These are phyloP conservation scores for Dimocarpus longan DNA, from an alignment of 345 rosid species.

Conservation along the genomic window DNA sequence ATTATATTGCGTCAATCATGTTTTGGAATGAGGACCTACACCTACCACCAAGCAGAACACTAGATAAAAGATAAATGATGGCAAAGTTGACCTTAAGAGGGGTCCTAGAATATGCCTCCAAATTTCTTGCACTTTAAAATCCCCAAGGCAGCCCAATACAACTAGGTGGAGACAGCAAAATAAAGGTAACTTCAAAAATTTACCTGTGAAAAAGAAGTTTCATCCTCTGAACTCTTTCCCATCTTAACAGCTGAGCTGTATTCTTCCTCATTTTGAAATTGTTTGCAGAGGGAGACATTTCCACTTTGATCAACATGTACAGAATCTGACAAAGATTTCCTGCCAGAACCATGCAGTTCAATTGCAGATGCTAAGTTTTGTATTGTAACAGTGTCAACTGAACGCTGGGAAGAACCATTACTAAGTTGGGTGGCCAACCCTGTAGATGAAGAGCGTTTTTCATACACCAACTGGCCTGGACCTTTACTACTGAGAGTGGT, in stretches of 20 bases:
- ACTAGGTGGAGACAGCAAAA: background rate
- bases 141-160: background rate
- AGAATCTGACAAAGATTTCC: conserved; percentile 87
- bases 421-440: conserved; percentile 51
- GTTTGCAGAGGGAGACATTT: conserved; percentile 77
- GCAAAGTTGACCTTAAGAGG: background rate
- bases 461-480: conserved; percentile 49
- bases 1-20: background rate
- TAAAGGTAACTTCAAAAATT: conserved; percentile 15
- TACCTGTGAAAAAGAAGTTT: conserved; percentile 46
- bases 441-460: conserved; percentile 55
- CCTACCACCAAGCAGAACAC: background rate
- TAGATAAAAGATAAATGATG: background rate
- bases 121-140: background rate
- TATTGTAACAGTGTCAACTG: conserved; percentile 57
- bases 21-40: background rate
- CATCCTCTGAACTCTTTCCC: conserved; percentile 58
- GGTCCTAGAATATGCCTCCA: background rate
- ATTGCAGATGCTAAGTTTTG: conserved; percentile 78
- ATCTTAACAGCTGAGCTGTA: conserved; percentile 44
- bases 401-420: conserved; percentile 60
- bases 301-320: conserved; percentile 58
- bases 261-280: conserved; percentile 75
- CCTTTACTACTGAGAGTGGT: conserved; percentile 48
- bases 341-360: conserved; percentile 88